phyloP scores from a whole-genome alignment of 2,329 filamentous ascomycete species.

The Fusarium sp. region DNA sequence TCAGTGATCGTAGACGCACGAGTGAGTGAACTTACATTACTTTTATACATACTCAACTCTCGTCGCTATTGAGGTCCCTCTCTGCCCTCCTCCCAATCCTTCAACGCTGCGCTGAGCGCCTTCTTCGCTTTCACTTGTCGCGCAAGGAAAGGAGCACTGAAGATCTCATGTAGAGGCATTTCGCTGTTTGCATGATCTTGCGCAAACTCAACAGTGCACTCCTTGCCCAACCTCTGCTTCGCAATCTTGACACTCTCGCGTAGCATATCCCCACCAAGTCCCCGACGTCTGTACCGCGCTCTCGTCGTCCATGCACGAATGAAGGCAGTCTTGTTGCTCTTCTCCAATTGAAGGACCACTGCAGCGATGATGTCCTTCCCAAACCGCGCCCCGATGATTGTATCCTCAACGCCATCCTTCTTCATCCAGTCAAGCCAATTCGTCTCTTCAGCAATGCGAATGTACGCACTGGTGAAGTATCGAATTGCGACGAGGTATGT shows the following conservation, averaged over 20 bases:
- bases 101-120: constrained; percentile 53
- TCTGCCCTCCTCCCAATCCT: constrained; percentile 30
- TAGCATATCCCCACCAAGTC: constrained; percentile 78
- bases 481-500: constrained; percentile 71
- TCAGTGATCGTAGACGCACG: fast-evolving
- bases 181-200: constrained; percentile 79
- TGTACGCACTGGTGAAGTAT: constrained; percentile 70
- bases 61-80: constrained; percentile 3
- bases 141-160: constrained; percentile 68
- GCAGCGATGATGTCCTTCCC: constrained; percentile 77
- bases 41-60: no score
- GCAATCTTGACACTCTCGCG: constrained; percentile 76
- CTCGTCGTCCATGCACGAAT: constrained; percentile 86
- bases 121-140: constrained; percentile 65
- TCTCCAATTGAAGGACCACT: constrained; percentile 71
- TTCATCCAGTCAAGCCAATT: constrained; percentile 70
- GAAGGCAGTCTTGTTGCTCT: constrained; percentile 65
- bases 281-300: constrained; percentile 74
- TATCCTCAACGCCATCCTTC: constrained; percentile 58
- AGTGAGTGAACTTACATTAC: neutral
- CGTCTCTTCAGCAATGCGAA: constrained; percentile 71
- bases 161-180: constrained; percentile 67
- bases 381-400: constrained; percentile 72
- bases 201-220: constrained; percentile 74
- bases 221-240: constrained; percentile 71